Base-by-base conservation (phyloP, 768 basidiomycete species). In the Collybiopsis confluens region DNA sequence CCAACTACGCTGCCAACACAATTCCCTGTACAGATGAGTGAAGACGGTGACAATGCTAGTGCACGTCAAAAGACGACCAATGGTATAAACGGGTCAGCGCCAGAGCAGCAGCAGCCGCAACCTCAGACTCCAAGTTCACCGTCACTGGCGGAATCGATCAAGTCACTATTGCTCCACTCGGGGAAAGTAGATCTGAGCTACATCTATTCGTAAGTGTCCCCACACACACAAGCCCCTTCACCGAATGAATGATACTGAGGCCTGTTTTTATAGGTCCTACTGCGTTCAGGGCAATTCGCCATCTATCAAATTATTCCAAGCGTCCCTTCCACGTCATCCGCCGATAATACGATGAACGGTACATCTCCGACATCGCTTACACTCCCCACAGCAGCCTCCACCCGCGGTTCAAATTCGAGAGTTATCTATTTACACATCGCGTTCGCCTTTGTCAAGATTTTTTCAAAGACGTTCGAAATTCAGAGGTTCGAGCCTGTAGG, bases 191-290 rank as follows among this genome's bases (percentile, higher is more conserved):
- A 26, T 80, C 82, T 9, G 71, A 72, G 52, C 88, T 88, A 1
- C 83, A 94, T 72, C 81, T 98, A 36, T 74, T 93, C 53, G 95
- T 96, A 68, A 55, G n/a, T n/a, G n/a, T n/a, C n/a, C n/a, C n/a
- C n/a, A n/a, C n/a, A n/a, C n/a, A n/a, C n/a, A n/a, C n/a, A n/a
- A n/a, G n/a, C n/a, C n/a, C n/a, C n/a, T n/a, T n/a, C n/a, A n/a
- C n/a, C n/a, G n/a, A n/a, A n/a, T n/a, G n/a, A n/a, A n/a, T n/a
- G n/a, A n/a, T n/a, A n/a, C n/a, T n/a, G n/a, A n/a, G n/a, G n/a
- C n/a, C 16, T 30, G 8, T 24, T 23, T 26, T 11, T 2, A 28
- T 26, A 94, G 92, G 80, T 92, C 10, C 84, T 93, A 64, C 73
- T 93, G 59, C 80, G 85, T 42, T 90, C 85, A 18, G 92, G 92